A percentile compares a stretch with the other conserved stretches of the same genome.
phyloP scores from a whole-genome alignment of 495 filamentous ascomycete genomes.

The Margaritispora aquatica region DNA sequence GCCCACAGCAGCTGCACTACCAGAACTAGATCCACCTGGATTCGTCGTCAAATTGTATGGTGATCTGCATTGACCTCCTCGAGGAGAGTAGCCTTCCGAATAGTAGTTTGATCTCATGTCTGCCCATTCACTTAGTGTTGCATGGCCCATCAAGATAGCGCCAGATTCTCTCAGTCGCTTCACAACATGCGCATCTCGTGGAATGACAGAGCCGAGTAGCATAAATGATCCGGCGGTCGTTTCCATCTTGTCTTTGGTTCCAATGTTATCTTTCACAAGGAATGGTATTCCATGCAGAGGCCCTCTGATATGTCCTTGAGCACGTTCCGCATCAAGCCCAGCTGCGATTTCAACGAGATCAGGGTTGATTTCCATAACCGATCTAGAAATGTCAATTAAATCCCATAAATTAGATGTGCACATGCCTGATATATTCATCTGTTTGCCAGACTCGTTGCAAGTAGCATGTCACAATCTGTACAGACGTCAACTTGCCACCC shows the following conservation, averaged over 20 bases:
- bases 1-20: constrained; percentile 55
- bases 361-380: constrained; percentile 52
- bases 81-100: constrained; percentile 60
- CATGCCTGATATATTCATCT: constrained; percentile 17
- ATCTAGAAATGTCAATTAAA: constrained; percentile 16
- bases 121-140: constrained; percentile 68
- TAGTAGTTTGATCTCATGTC: constrained; percentile 67
- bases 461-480: constrained; percentile 19
- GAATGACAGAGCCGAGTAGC: constrained; percentile 57
- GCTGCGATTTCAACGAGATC: constrained; percentile 46
- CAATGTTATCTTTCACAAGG: constrained; percentile 68
- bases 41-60: constrained; percentile 66
- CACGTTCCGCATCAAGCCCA: constrained; percentile 45
- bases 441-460: constrained; percentile 21
- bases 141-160: constrained; percentile 63
- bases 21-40: constrained; percentile 60
- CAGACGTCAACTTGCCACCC: constrained; percentile 15
- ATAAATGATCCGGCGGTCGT: constrained; percentile 48
- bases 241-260: constrained; percentile 61
- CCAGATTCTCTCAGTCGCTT: constrained; percentile 54
- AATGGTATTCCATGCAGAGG: constrained; percentile 63
- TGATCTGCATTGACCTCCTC: constrained; percentile 59
- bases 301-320: constrained; percentile 35
- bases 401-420: background rate
- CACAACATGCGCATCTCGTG: constrained; percentile 60